These are phyloP conservation scores for Blastosporella zonata DNA, from an alignment of 1,284 basidiomycete genomes.

Conservation along the genomic window DNA sequence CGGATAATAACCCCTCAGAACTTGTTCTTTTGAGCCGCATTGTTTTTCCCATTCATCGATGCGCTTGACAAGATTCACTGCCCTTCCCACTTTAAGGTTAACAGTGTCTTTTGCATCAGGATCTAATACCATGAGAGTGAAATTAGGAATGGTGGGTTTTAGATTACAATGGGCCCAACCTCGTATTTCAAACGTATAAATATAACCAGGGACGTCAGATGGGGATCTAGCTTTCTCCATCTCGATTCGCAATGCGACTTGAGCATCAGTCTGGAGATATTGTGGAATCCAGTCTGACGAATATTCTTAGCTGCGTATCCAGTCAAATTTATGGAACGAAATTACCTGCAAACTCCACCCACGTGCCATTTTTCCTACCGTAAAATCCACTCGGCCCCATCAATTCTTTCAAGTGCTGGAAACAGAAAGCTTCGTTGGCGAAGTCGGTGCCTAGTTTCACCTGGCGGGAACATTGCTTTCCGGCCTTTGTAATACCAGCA, in stretches of 20 bases:
- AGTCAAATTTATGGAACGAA: neutral
- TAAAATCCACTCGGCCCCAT: conserved; percentile 55
- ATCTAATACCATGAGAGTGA: conserved; percentile 21
- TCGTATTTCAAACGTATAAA: conserved; percentile 75
- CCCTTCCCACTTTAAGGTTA: conserved; percentile 50
- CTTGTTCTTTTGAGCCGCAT: conserved; percentile 45
- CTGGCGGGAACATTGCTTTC: conserved; percentile 58
- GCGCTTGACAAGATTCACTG: conserved; percentile 48
- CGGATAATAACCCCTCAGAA: conserved; percentile 40
- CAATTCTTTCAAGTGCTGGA: conserved; percentile 61
- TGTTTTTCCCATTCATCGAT: conserved; percentile 76
- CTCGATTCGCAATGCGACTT: conserved; percentile 58
- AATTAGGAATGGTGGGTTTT: neutral
- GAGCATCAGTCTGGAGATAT: conserved; percentile 62
- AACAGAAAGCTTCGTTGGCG: conserved; percentile 54
- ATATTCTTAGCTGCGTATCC: conserved; percentile 3
- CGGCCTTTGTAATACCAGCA: conserved; percentile 61
- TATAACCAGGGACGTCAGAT: conserved; percentile 66
- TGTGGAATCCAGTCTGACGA: conserved; percentile 63
- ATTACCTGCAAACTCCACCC: conserved; percentile 57
- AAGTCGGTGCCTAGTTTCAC: conserved; percentile 47
- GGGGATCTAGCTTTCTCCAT: conserved; percentile 66
- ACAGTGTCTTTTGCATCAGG: conserved; percentile 29
- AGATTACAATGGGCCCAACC: conserved; percentile 34
- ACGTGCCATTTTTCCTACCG: conserved; percentile 46